A percentile compares a stretch with the other conserved stretches of the same genome.
phyloP scores from a whole-genome alignment of 306 rosid species.

The Pterocarpus macrocarpus region DNA sequence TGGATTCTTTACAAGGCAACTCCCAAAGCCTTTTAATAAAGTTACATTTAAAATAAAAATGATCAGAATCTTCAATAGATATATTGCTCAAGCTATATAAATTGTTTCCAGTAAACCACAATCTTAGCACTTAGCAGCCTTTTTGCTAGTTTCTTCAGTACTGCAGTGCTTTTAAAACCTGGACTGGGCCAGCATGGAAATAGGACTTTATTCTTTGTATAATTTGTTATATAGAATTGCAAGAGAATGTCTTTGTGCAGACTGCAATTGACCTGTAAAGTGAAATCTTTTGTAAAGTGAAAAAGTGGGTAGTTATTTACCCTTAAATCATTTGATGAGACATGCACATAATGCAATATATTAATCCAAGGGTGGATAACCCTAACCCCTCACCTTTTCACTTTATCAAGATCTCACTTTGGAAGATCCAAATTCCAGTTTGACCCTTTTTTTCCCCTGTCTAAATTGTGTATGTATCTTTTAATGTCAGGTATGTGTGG shows the following conservation, averaged over 20 bases:
- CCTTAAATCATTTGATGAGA: too few relatives aligned
- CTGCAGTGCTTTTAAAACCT: background rate
- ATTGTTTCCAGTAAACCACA: background rate
- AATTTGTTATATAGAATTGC: too few relatives aligned
- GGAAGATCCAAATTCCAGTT: background rate
- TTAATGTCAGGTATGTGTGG: constrained; percentile 42
- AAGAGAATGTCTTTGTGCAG: too few relatives aligned
- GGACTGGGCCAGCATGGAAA: too few relatives aligned
- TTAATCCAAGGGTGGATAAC: too few relatives aligned
- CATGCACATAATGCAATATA: too few relatives aligned
- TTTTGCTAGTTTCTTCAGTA: background rate
- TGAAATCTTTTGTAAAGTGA: too few relatives aligned
- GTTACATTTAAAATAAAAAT: background rate
- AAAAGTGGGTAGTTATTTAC: too few relatives aligned
- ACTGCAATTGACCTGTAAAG: too few relatives aligned
- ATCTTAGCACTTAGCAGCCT: background rate
- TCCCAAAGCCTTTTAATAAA: background rate
- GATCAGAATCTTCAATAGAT: background rate
- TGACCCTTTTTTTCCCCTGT: background rate
- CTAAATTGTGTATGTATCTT: background rate
- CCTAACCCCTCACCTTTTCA: too few relatives aligned
- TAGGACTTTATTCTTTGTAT: too few relatives aligned
- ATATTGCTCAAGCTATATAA: background rate
- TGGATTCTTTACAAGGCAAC: constrained; percentile 10
- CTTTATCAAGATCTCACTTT: too few relatives aligned